phyloP scores from a whole-genome alignment of 768 basidiomycete genomes.

The Kwoniella europaea region DNA sequence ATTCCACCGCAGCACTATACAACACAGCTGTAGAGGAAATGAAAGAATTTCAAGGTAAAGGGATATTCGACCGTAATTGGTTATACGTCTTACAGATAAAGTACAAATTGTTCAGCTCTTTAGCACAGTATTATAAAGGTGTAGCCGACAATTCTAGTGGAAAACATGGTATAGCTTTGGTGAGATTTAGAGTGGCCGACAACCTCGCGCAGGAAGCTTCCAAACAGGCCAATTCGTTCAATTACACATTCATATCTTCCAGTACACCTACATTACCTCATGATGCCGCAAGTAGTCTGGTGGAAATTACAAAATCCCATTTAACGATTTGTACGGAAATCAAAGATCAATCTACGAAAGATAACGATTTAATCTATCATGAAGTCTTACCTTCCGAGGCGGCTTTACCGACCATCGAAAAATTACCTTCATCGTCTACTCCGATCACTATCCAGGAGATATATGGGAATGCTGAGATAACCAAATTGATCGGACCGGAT shows the following conservation, averaged over 20 bases:
- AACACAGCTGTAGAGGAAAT: slow-evolving; percentile 82
- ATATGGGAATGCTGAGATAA: slow-evolving; percentile 85
- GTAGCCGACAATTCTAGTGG: slow-evolving; percentile 74
- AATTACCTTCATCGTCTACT: slow-evolving; percentile 71
- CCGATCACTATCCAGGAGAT: slow-evolving; percentile 90
- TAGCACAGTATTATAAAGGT: slow-evolving; percentile 84
- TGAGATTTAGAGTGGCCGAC: slow-evolving; percentile 77
- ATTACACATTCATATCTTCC: slow-evolving; percentile 66
- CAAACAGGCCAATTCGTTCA: slow-evolving; percentile 71
- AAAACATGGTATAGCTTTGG: slow-evolving; percentile 85
- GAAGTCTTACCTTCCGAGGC: slow-evolving; percentile 80
- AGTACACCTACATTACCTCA: slow-evolving; percentile 74
- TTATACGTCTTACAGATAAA: slow-evolving; percentile 82
- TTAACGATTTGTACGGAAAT: slow-evolving; percentile 75
- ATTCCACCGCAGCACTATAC: slow-evolving; percentile 83
- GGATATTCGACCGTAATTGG: slow-evolving; percentile 95
- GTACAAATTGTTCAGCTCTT: slow-evolving; percentile 82
- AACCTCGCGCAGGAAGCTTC: slow-evolving; percentile 80
- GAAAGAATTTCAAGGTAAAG: slow-evolving; percentile 95
- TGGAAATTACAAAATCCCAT: slow-evolving; percentile 83
- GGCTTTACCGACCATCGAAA: slow-evolving; percentile 79
- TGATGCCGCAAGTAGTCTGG: slow-evolving; percentile 78
- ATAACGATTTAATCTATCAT: slow-evolving; percentile 98
- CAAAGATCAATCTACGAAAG: slow-evolving; percentile 74
- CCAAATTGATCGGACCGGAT: slow-evolving; percentile 91